Evolutionary conservation across 2,329 filamentous ascomycete species (phyloP).

Genomic region (Amylocarpus encephaloides): DNA sequence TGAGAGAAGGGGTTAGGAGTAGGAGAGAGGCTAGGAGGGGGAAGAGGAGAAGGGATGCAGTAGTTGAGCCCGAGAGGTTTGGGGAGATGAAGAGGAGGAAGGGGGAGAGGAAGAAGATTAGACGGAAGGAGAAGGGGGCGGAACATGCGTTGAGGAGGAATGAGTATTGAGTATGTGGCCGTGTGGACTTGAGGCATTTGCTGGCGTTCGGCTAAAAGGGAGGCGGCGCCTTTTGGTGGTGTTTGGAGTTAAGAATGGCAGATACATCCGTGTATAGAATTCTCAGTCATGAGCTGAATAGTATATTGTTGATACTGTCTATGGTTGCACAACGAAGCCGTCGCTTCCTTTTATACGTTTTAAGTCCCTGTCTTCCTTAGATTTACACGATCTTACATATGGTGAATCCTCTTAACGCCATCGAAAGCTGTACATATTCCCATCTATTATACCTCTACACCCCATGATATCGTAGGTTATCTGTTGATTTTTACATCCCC

Average conservation of each 20-base stretch:
- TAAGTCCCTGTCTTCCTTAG: too few relatives aligned
- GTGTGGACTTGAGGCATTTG: neutral
- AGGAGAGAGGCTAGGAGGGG: slow-evolving; percentile 67
- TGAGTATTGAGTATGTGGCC: slow-evolving; percentile 13
- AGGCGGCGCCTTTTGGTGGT: neutral
- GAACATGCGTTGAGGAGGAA: slow-evolving; percentile 50
- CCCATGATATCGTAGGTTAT: too few relatives aligned
- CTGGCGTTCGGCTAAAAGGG: neutral
- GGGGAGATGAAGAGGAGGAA: slow-evolving; percentile 76
- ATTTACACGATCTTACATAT: too few relatives aligned
- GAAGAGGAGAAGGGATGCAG: slow-evolving; percentile 86
- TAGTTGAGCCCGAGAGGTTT: slow-evolving; percentile 72
- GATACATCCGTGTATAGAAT: too few relatives aligned
- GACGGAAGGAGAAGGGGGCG: slow-evolving; percentile 69
- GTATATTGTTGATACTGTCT: too few relatives aligned
- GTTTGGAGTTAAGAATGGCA: neutral
- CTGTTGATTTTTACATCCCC: too few relatives aligned
- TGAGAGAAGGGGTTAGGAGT: slow-evolving; percentile 65
- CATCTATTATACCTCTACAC: too few relatives aligned
- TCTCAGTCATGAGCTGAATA: too few relatives aligned
- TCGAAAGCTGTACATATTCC: too few relatives aligned
- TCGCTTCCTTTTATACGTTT: too few relatives aligned
- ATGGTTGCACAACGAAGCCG: too few relatives aligned
- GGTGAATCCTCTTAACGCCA: too few relatives aligned
- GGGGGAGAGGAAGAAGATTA: slow-evolving; percentile 76